Evolutionary conservation across 2,329 filamentous ascomycete species (phyloP).

Genomic region (Rhynchosporium agropyri): DNA sequence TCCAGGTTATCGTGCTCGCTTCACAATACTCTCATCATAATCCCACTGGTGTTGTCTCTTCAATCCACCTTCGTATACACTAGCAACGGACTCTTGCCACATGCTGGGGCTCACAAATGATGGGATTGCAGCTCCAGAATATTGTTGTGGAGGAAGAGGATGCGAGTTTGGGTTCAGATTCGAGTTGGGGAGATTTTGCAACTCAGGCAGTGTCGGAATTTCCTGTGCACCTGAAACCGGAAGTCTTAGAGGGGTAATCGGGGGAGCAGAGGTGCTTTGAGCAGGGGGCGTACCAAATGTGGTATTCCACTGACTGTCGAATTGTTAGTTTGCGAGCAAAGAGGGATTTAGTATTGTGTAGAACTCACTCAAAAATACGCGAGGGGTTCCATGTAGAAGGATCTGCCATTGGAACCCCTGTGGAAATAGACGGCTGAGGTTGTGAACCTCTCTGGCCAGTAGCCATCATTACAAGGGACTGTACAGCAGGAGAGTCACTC

Average conservation of each 20-base stretch:
- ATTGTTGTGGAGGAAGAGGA: conserved; percentile 54
- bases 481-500: conserved; percentile 73
- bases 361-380: conserved; percentile 82
- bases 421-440: conserved; percentile 54
- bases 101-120: conserved; percentile 70
- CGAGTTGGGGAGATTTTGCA: conserved; percentile 55
- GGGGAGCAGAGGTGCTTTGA: conserved; percentile 42
- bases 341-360: background rate
- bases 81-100: conserved; percentile 74
- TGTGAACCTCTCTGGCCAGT: conserved; percentile 52
- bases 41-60: conserved; percentile 60
- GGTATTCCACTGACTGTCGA: conserved; percentile 83
- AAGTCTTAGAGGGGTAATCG: conserved; percentile 43
- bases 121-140: conserved; percentile 55
- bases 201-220: conserved; percentile 48
- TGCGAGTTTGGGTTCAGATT: conserved; percentile 50
- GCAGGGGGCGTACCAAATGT: conserved; percentile 71
- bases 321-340: conserved; percentile 36
- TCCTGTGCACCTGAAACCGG: conserved; percentile 47
- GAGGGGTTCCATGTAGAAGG: conserved; percentile 79
- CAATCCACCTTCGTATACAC: conserved; percentile 66
- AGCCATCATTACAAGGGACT: conserved; percentile 72
- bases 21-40: conserved; percentile 39
- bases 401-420: conserved; percentile 63
- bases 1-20: conserved; percentile 35